phyloP scores from a whole-genome alignment of 140 eudicot species.

The Stevia rebaudiana region DNA sequence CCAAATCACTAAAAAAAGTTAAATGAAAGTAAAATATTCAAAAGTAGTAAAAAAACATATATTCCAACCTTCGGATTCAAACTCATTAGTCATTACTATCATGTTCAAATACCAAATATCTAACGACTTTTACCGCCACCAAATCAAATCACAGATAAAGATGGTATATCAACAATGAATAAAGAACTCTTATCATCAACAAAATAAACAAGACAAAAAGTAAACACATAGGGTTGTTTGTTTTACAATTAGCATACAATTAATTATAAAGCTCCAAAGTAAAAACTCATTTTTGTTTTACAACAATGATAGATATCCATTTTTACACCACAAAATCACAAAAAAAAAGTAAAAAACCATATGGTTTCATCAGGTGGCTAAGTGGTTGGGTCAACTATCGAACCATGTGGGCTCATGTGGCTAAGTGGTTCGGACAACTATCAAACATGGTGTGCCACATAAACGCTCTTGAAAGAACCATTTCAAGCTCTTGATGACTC shows the following conservation, averaged over 20 bases:
- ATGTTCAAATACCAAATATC: too few relatives aligned
- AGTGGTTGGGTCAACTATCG: slow-evolving; percentile 83
- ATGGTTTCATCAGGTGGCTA: slow-evolving; percentile 42
- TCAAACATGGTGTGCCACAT: slow-evolving; percentile 97
- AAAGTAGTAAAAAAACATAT: too few relatives aligned
- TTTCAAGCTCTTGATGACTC: slow-evolving; percentile 69
- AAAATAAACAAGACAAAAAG: not conserved
- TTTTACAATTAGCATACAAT: slow-evolving; percentile 9
- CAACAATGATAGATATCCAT: slow-evolving; percentile 20
- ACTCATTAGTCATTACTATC: too few relatives aligned
- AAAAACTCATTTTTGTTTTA: slow-evolving; percentile 9
- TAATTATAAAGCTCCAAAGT: slow-evolving; percentile 5
- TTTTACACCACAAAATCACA: slow-evolving; percentile 33
- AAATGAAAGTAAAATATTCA: too few relatives aligned
- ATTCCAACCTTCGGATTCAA: too few relatives aligned
- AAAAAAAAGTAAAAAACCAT: slow-evolving; percentile 1
- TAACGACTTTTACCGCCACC: too few relatives aligned
- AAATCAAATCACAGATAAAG: too few relatives aligned
- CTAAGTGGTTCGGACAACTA: slow-evolving; percentile 83
- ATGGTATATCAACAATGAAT: not conserved
- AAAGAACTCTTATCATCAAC: not conserved
- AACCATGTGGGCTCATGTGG: slow-evolving; percentile 46
- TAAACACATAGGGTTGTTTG: not conserved
- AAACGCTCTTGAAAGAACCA: slow-evolving; percentile 86
- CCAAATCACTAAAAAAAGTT: too few relatives aligned